Base-by-base conservation (phyloP, 495 filamentous ascomycete genomes). In the Bacidia rubella region DNA sequence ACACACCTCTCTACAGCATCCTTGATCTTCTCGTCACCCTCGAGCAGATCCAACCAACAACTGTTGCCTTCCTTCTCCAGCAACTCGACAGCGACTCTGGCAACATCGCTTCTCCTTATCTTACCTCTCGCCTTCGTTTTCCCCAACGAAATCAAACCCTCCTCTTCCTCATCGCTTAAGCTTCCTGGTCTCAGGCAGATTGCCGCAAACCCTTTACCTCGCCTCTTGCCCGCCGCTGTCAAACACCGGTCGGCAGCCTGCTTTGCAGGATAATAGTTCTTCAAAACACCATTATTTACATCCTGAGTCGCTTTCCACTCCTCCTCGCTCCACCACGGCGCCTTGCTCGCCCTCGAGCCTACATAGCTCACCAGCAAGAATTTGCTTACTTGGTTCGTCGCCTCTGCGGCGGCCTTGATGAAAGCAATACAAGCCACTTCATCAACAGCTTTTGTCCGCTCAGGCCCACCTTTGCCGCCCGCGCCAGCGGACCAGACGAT, bases 401-500 rank as follows among this genome's bases (percentile, higher is more conserved):
- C 65, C 48, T 78, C 75, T 9, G 80, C 74, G 21, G 85, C 80
- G 19, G 85, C 81, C 26, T 68, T 67, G 62, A 88, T 81, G 72
- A 89, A 88, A 58, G 79, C 71, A 44, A 74, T 77, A 4, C 83
- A 84, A 2, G 82, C 83, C 59, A 80, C 77, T 53, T 76, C 78
- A 67, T 85, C 80, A 58, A 85, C 76, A 20, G 78, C 76, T 26
- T 70, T 65, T 9, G 79, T 82, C 23, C 82, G 68, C 20, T 72
- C 64, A 0, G 80, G 65, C 3, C 78, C 82, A 35, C 86, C 86
- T 66, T 86, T 86, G 7, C 86, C 86, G 32, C 83, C 86, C 21
- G 86, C 86, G 22, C 80, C 79, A 79, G 87, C 87, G 60, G 80
- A 79, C 81, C 81, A 94, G 44, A 90, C 75, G 10, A 93, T 80